Conservation (phyloP, 2,329 filamentous ascomycete genomes). For the Hyphodiscus sp. region DNA sequence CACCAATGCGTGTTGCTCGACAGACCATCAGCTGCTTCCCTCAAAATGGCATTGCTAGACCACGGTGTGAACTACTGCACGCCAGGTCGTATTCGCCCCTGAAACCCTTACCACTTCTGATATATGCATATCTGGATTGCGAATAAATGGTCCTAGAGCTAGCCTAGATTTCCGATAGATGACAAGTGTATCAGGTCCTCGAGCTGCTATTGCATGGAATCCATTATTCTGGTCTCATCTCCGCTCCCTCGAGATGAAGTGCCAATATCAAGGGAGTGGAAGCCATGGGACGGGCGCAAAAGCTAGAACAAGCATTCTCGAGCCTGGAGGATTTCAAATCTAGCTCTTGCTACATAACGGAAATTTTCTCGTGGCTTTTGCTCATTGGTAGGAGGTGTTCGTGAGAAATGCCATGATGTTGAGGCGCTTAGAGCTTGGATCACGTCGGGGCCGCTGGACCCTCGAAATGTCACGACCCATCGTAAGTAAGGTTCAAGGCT, state of each 20-base stretch:
- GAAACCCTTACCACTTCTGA: background rate
- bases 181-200: too few relatives aligned
- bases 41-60: background rate
- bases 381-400: background rate
- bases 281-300: background rate
- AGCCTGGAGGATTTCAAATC: background rate
- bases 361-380: background rate
- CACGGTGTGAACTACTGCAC: background rate
- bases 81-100: background rate
- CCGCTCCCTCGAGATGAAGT: too few relatives aligned
- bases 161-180: too few relatives aligned
- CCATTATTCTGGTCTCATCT: too few relatives aligned
- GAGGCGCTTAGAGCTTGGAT: background rate
- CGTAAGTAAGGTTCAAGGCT: background rate
- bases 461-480: background rate
- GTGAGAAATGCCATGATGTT: background rate
- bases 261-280: background rate
- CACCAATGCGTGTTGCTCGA: background rate
- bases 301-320: background rate
- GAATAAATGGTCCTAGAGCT: background rate
- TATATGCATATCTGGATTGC: background rate
- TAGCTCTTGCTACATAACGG: background rate
- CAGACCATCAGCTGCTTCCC: background rate
- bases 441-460: background rate
- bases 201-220: too few relatives aligned